Conservation (phyloP, 371 early-diverging fungal species). For the Syncephalastrum racemosum region DNA sequence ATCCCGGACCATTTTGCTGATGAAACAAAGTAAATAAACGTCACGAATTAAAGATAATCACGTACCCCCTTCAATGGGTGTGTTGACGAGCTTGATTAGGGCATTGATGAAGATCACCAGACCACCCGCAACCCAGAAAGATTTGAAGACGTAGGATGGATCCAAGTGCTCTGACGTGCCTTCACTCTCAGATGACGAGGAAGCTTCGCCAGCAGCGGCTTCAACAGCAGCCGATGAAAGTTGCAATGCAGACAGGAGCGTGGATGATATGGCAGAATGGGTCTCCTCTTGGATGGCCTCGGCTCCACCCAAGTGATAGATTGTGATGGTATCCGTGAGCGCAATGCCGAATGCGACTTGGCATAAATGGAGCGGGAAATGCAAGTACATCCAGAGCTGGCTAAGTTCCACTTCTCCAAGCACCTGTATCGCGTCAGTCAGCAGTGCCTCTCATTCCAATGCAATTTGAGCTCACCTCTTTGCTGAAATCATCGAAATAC, state of each 20-base stretch:
- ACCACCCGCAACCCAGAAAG: conserved; percentile 47
- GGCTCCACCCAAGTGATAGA: conserved; percentile 26
- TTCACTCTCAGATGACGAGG: conserved; percentile 4
- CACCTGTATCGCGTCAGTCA: conserved; percentile 13
- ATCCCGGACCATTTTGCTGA: conserved; percentile 41
- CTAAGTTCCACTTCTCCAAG: conserved; percentile 31
- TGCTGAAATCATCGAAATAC: conserved; percentile 53
- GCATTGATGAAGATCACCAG: conserved; percentile 43
- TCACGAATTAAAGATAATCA: conserved; percentile 19
- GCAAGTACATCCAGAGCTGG: conserved; percentile 62
- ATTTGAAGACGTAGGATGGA: conserved; percentile 30
- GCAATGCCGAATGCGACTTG: conserved; percentile 61
- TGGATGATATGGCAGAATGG: conserved; percentile 2
- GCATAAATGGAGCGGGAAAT: conserved; percentile 58
- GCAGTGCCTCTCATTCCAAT: not conserved
- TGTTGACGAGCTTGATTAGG: conserved; percentile 42
- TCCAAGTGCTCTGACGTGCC: conserved; percentile 6
- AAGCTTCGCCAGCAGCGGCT: not conserved
- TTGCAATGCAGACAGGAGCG: conserved; percentile 12
- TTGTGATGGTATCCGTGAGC: conserved; percentile 46
- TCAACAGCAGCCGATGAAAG: conserved; percentile 14
- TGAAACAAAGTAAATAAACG: conserved; percentile 16
- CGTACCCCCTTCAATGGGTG: conserved; percentile 30
- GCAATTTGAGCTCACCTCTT: conserved; percentile 22
- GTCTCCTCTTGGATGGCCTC: conserved; percentile 12